phyloP scores from a whole-genome alignment of 805 yeast species.

The Sugiyamaella americana region DNA sequence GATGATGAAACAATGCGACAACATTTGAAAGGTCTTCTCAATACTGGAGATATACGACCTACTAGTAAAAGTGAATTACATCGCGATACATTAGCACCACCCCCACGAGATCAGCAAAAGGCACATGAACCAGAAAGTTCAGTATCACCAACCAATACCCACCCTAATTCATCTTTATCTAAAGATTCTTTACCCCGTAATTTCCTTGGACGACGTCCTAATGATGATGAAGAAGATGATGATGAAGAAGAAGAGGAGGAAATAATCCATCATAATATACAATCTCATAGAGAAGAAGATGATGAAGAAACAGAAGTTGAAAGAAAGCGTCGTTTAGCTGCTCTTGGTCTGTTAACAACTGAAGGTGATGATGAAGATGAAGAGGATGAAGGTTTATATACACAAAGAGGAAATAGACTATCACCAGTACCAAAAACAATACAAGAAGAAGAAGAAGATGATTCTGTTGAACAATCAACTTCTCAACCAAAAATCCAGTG shows the following conservation, averaged over 20 bases:
- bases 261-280: slow-evolving; percentile 10
- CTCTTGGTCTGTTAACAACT: slow-evolving; percentile 26
- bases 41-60: slow-evolving; percentile 2
- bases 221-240: slow-evolving; percentile 28
- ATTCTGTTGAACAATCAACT: slow-evolving; percentile 1
- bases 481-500: slow-evolving; percentile 13
- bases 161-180: slow-evolving; percentile 1
- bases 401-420: slow-evolving; percentile 1
- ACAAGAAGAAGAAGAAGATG: slow-evolving; percentile 19
- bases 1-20: slow-evolving; percentile 22
- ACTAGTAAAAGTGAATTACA: not conserved
- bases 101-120: too few species aligned
- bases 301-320: slow-evolving; percentile 59
- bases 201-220: slow-evolving; percentile 22
- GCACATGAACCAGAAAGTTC: slow-evolving; percentile 2
- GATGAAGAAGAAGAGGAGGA: slow-evolving; percentile 34
- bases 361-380: slow-evolving; percentile 23
- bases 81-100: too few species aligned
- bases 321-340: slow-evolving; percentile 50
- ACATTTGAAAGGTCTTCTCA: slow-evolving; percentile 13
- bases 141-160: not conserved
- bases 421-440: slow-evolving; percentile 10
- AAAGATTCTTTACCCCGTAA: slow-evolving; percentile 7
- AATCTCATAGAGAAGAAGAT: slow-evolving; percentile 8
- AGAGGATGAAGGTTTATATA: slow-evolving; percentile 15